Base-by-base conservation (phyloP, 305 asterid genomes). In the Solanum aculeatissimum region DNA sequence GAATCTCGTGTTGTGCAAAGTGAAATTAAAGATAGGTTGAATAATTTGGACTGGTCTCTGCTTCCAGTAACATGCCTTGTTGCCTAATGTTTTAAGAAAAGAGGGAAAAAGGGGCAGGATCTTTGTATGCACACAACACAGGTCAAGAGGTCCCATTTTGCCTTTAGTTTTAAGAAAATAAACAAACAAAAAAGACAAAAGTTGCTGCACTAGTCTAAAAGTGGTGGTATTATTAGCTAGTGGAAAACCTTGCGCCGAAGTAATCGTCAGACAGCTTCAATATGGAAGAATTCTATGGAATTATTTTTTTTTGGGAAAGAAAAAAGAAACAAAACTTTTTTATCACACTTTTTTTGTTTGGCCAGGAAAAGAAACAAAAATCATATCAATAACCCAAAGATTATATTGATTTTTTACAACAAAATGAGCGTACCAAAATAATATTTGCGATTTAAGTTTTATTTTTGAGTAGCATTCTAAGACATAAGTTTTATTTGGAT, bases 201-300 rank as follows among this genome's bases (percentile, higher is more conserved):
- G 82, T 49, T 77, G 47, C 12, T 29, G 82, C 82, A 77, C 82
- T 77, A 77, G 25, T 51, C 82, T 18, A 51, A 77, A 77, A 51
- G 82, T n/a, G 10, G 18, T 49, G n/a, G 47, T 77, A 77, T 77
- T 77, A 77, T 77, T 77, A 77, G 82, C 29, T 77, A 77, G 82
- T 77, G 82, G 82, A 77, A 69, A 77, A 77, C 82, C 82, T 51
- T 29, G 11, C 16, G 82, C 65, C 47, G 82, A 77, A 77, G 82
- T 29, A 77, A 77, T 77, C 62, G 45, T 51, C 82, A 51, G 27
- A 47, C 42, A 51, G 65, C 53, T 38, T 77, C 65, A 10, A 29
- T 77, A 16, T 51, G 82, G 27, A 77, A 77, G 63, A 77, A 77
- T 27, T 77, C 18, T 51, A 27, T 77, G 47, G 63, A 49, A 77